Evolutionary conservation across 306 rosid species (phyloP).

Genomic region (Castanospermum australe): DNA sequence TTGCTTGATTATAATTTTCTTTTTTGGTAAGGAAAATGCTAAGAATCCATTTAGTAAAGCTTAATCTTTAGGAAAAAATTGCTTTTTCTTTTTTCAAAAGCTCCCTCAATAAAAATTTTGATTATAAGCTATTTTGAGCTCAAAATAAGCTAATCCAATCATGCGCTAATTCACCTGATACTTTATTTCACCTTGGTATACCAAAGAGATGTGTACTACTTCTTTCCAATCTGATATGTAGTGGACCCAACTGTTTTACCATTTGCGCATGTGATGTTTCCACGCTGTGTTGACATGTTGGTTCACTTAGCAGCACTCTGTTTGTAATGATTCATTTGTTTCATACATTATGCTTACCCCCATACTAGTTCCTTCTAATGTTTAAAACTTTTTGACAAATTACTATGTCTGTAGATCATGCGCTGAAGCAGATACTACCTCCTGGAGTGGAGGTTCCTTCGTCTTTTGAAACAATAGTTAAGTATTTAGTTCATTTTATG

Average conservation of each 20-base stretch:
- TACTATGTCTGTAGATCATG: constrained; percentile 62
- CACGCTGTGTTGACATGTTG: not conserved
- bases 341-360: not conserved
- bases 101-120: no score
- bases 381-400: not conserved
- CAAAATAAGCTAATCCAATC: no score
- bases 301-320: not conserved
- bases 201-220: not conserved
- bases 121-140: no score
- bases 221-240: not conserved
- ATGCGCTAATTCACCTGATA: not conserved
- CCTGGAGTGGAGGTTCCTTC: constrained; percentile 85
- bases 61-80: no score
- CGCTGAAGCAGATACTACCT: constrained; percentile 87
- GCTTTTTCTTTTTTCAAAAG: no score
- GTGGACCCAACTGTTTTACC: not conserved
- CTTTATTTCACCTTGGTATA: not conserved
- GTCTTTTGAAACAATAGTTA: constrained; percentile 94
- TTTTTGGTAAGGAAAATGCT: not conserved
- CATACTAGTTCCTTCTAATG: not conserved
- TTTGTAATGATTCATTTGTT: constrained; percentile 17
- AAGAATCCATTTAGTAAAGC: no score
- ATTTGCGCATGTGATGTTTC: not conserved
- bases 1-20: not conserved
- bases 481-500: constrained; percentile 48